A percentile compares a stretch with the other conserved stretches of the same genome.
These are phyloP conservation scores for Cynara cardunculus DNA, from an alignment of 129 eudicot genomes.

Conservation along the genomic window DNA sequence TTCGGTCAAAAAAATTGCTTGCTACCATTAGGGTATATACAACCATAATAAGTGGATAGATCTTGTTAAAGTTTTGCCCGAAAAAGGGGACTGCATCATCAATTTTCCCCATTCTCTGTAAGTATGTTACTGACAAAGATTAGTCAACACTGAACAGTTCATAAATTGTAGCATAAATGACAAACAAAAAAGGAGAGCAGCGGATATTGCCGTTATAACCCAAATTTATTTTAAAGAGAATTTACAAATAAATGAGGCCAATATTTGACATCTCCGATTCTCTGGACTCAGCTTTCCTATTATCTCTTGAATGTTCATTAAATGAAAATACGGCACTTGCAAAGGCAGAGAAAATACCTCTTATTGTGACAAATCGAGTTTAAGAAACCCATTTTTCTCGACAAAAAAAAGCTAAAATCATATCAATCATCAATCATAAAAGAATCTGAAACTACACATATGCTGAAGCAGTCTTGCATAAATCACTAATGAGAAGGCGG, in stretches of 20 bases:
- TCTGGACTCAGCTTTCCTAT: neutral
- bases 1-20: constrained; percentile 56
- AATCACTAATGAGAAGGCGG: no score
- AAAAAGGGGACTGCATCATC: constrained; percentile 88
- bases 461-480: no score
- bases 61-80: constrained; percentile 64
- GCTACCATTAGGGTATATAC: constrained; percentile 67
- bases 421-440: no score
- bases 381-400: no score
- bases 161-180: neutral
- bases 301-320: neutral
- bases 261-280: neutral
- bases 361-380: no score
- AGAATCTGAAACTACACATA: no score
- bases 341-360: no score
- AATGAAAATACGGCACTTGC: no score
- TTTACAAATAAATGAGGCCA: neutral
- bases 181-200: neutral
- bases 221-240: neutral
- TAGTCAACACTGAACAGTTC: neutral
- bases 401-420: no score
- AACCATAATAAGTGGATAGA: constrained; percentile 82
- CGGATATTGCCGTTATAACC: neutral
- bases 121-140: constrained; percentile 4
- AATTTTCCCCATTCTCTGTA: constrained; percentile 86